Conservation (phyloP, 192 early-diverging fungal species). For the Coemansia sp. region DNA sequence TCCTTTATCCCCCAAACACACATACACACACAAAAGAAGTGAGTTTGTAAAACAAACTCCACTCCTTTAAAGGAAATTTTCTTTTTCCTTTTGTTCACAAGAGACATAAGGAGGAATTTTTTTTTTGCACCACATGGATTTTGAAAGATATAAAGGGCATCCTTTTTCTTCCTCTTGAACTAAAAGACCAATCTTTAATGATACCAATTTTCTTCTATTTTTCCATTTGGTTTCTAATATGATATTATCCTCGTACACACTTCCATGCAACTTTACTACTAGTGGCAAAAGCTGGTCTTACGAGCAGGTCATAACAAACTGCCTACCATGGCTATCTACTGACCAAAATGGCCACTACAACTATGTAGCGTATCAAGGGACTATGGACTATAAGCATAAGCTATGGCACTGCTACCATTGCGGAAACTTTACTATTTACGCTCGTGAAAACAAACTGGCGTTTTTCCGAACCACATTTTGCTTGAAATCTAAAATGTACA, state of each 20-base stretch:
- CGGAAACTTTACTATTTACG: slow-evolving; percentile 10
- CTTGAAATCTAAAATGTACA: neutral
- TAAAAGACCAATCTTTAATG: too few relatives aligned
- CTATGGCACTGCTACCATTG: slow-evolving; percentile 5
- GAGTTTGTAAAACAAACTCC: too few relatives aligned
- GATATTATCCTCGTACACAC: slow-evolving; percentile 12
- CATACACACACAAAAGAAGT: too few relatives aligned
- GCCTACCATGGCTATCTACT: slow-evolving; percentile 9
- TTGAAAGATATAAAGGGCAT: too few relatives aligned
- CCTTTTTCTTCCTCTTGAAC: too few relatives aligned
- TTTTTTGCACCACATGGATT: too few relatives aligned
- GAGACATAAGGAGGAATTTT: too few relatives aligned
- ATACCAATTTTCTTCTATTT: too few relatives aligned
- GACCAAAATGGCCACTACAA: neutral
- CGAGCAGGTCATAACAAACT: slow-evolving; percentile 2
- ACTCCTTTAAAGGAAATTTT: too few relatives aligned
- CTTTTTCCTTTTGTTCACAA: too few relatives aligned
- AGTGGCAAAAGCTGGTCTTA: neutral
- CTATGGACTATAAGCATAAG: slow-evolving; percentile 5
- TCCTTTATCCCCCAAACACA: too few relatives aligned
- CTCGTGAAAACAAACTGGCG: slow-evolving; percentile 3
- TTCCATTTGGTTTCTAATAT: neutral
- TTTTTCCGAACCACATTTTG: neutral
- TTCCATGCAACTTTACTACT: neutral
- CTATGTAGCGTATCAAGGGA: neutral